Evolutionary conservation across 2,329 filamentous ascomycete species (phyloP), one percentile per base, ranked within the genome.

Genomic region (Diplocarpon mali): DNA sequence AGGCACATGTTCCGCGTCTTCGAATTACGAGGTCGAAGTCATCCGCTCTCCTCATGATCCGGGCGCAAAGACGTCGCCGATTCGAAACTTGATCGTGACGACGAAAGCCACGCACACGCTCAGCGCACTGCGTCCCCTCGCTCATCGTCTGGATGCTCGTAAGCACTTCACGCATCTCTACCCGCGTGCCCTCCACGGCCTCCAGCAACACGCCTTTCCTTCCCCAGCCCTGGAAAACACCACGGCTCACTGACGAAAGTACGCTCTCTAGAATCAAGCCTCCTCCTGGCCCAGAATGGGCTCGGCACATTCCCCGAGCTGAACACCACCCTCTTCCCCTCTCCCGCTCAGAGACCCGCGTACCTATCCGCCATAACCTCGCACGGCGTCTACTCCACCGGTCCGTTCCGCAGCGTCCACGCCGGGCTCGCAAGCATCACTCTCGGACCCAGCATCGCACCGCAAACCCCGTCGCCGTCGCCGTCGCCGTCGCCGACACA

Each of bases 251-350:
- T 24, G 20, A 24, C 20, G 20, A 7, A 74, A 1, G 75, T 94
- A 42, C 71, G 80, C 2, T 72, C 78, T 50, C 62, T 66, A 2
- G 63, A 70, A 3, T 85, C 80, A n/a, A 83, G 85, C 0, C 76
- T 95, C n/a, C 71, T 83, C 11, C 85, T 95, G 56, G 67, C 86
- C 17, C 89, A 95, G 56, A 95, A 95, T 56, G 90, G 90, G 38
- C 83, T 95, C 77, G 88, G 85, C 28, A 65, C 74, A 1, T 64
- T 80, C 10, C 78, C 83, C 8, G 71, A 77, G 48, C 66, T 84
- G 39, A 53, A 45, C 7, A 76, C 76, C 47, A 57, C 70, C 9
- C 60, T 84, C 37, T 85, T 83, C 57, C 72, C 76, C 0, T 67
- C 81, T 47, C 66, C 69, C 2, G 69, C 65, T 0, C 68, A 79